Base-by-base conservation (phyloP, 352 stramenopile genomes). In the Phytopythium helicoides region DNA sequence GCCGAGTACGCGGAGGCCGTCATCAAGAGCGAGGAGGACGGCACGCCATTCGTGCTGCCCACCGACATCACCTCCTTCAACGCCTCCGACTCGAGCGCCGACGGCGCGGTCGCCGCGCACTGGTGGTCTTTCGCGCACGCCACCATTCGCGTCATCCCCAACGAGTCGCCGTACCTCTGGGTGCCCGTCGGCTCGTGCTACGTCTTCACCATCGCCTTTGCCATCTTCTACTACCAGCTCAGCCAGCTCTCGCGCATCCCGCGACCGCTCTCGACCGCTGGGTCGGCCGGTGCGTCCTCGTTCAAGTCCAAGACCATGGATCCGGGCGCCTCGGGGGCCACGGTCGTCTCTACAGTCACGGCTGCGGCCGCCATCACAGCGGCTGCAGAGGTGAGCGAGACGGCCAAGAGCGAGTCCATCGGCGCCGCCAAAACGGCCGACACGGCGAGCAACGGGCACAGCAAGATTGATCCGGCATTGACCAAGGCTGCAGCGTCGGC, bases 111-210 rank as follows among this genome's bases (percentile, higher is more conserved):
- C 5, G 60, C 66, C 3, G 70, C 76, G 44, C 71, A 70, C 52
- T 91, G 81, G 81, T 90, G 81, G 81, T 88, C 74, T 12, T 92
- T 90, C 52, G 71, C 67, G 16, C 79, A 89, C 60, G 66, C 80
- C n/a, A 92, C 81, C 31, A 92, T 94, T 60, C 72, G 80, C 33
- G 81, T 82, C 48, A 64, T 94, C 56, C 84, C 84, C 47, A 69
- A 88, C 61, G 66, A 87, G 51, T 92, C 81, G 46, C 75, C 73
- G 39, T 89, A 87, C 39, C 58, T 94, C 8, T 94, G 84, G 84
- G 67, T 89, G 10, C 67, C 84, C 2, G 84, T 94, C 8, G 68
- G 42, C 31, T 91, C 60, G 55, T 81, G 68, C 62, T 94, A 94
- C 64, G 23, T 91, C 41, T 92, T 89, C 57, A 88, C 84, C 16